phyloP scores from a whole-genome alignment of 2,329 filamentous ascomycete species.

The Cryphonectria radicalis region DNA sequence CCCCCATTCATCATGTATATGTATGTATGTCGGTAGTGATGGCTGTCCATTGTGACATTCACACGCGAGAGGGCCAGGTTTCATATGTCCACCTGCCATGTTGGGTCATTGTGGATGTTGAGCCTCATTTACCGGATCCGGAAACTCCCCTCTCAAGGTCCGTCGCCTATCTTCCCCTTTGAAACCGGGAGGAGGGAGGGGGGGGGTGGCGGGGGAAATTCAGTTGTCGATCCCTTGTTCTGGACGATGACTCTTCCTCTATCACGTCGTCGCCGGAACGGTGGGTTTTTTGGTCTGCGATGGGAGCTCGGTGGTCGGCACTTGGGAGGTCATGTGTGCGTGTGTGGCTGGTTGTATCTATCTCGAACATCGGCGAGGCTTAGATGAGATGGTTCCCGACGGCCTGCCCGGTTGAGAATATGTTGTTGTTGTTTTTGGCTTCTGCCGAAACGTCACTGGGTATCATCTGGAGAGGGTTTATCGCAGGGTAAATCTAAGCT shows the following conservation, averaged over 20 bases:
- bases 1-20: background rate
- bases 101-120: conserved; percentile 3
- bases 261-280: no score
- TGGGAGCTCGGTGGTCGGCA: background rate
- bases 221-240: background rate
- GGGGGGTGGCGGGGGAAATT: no score
- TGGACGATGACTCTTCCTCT: background rate
- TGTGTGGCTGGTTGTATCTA: background rate
- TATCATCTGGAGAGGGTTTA: background rate
- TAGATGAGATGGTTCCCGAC: background rate
- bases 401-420: background rate
- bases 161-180: background rate
- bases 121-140: conserved; percentile 4
- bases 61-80: background rate
- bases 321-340: background rate
- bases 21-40: background rate
- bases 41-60: background rate
- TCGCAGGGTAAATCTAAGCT: background rate
- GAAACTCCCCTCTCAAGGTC: background rate
- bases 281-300: no score
- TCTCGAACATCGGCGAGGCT: background rate
- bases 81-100: background rate
- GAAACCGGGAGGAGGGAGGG: no score
- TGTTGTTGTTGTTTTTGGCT: background rate
- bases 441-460: background rate